Evolutionary conservation across 371 early-diverging fungal genomes (phyloP), one percentile per base, ranked within the genome.

Genomic region (Mucor plumbeus): DNA sequence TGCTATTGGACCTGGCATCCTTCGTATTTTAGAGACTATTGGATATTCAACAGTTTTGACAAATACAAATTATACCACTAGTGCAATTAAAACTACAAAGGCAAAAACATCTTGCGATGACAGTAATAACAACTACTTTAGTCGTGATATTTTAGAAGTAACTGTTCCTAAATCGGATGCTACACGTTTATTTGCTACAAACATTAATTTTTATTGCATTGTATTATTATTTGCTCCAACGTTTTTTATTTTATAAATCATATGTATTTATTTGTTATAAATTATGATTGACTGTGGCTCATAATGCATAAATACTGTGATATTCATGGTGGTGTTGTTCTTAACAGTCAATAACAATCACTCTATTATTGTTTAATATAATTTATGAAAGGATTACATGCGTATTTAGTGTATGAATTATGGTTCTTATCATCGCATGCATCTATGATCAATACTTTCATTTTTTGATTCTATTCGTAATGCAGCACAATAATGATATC

Each of bases 11-110:
- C 79, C 79, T 17, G 79, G 76, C 41, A 64, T 78, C 7, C 59
- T 78, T 13, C 68, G 75, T n/a, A 72, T 78, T 7, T 63, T 78
- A 21, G 79, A 78, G 21, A 63, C 76, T 2, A 71, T 78, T 54
- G 79, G 79, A 0, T 78, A 78, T 43, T 73, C 76, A 10, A 78
- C 79, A 14, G 72, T 77, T 0, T 58, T 77, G 33, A 71, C 75
- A 35, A 63, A 77, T 36, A 65, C 71, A 31, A 77, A 74, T 40
- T 76, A 76, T 15, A 66, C 70, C 1, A 43, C 63, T 0, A 39
- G 40, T 13, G 43, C 63, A 14, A 43, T 65, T 10, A 68, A 72
- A 35, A 68, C 65, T 3, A 62, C n/a, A 14, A 68, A 68, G 36
- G 56, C 65, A 21, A 21, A 65, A 7, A 26, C 43, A 1, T 33